Base-by-base conservation (phyloP, 192 early-diverging fungal species). In the Coemansia sp. region DNA sequence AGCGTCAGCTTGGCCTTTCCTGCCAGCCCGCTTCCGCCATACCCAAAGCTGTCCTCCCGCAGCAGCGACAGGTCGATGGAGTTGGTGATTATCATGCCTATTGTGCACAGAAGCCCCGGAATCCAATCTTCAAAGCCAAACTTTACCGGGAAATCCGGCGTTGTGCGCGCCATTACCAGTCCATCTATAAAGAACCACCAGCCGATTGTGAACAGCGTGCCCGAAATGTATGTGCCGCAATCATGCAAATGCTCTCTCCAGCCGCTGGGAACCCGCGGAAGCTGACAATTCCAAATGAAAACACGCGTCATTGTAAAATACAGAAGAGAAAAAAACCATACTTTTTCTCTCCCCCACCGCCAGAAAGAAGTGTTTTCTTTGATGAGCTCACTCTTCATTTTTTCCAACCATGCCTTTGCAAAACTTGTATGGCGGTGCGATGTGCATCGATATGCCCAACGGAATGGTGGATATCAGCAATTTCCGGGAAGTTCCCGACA, bases 401-500 rank as follows among this genome's bases (percentile, higher is more conserved):
- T 16, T 41, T 41, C n/a, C 40, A 17, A n/a, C 15, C 15, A 21
- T 48, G 18, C 21, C 46, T 15, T 30, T 44, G 17, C 18, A 28
- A 23, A 56, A 56, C 39, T 77, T 92, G 11, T 92, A 76, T 69
- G 90, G 90, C 16, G 88, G 88, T 10, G 87, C 84, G 12, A 86
- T 92, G 21, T 66, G 67, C 32, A 79, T 85, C 50, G 60, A 53
- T 11, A 62, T 90, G 10, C 88, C 90, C 11, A 32, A 32, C 28
- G 51, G 61, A 10, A 85, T 88, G 60, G 55, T 48, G 0, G 85
- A 90, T 54, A 80, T 81, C 44, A 93, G 92, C 58, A 49, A 81
- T n/a, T 59, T 94, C 11, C 87, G 94, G 26, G 64, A 89, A 40
- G 82, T 97, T 0, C 93, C 94, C 0, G 88, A 91, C 72, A 87